Conservation (phyloP, 2,329 filamentous ascomycete genomes). For the Neofusicoccum laricinum region DNA sequence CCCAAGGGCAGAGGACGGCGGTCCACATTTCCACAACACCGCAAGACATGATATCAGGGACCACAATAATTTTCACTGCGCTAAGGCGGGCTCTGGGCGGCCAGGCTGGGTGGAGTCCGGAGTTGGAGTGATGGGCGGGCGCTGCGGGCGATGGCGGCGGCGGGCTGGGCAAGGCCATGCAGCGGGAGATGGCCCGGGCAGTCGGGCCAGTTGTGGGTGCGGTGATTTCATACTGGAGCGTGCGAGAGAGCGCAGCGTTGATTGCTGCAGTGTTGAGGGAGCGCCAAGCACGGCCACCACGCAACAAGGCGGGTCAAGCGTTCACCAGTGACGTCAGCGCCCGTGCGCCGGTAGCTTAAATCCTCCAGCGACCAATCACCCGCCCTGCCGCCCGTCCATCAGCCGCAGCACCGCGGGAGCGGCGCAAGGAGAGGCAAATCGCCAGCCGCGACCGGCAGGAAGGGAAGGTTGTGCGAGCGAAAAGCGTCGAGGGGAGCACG, state of each 20-base stretch:
- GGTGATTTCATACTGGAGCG: constrained; percentile 17
- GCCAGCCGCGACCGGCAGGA: background rate
- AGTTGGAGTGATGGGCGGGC: background rate
- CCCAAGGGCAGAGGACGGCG: constrained; percentile 1
- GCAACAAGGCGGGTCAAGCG: constrained; percentile 9
- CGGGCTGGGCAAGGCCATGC: background rate
- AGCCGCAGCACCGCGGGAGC: constrained; percentile 3
- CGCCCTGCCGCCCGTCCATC: background rate
- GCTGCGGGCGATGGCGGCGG: background rate
- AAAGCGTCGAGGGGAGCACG: no score
- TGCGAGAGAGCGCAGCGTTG: background rate
- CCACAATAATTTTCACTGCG: background rate
- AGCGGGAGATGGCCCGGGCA: constrained; percentile 4
- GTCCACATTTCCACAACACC: constrained; percentile 5
- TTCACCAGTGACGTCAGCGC: constrained; percentile 5
- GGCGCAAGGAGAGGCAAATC: constrained; percentile 7
- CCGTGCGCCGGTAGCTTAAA: constrained; percentile 8
- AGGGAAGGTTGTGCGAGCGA: background rate
- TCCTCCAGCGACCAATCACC: background rate
- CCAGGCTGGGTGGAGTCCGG: background rate
- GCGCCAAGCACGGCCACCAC: background rate
- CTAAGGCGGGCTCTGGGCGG: background rate
- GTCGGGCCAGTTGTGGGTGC: constrained; percentile 10
- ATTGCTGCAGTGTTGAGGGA: background rate
- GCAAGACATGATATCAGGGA: constrained; percentile 15